A percentile compares a stretch with the other conserved stretches of the same genome.
Evolutionary conservation across 495 filamentous ascomycete species (phyloP).

Genomic region (Penicillium alfredii): DNA sequence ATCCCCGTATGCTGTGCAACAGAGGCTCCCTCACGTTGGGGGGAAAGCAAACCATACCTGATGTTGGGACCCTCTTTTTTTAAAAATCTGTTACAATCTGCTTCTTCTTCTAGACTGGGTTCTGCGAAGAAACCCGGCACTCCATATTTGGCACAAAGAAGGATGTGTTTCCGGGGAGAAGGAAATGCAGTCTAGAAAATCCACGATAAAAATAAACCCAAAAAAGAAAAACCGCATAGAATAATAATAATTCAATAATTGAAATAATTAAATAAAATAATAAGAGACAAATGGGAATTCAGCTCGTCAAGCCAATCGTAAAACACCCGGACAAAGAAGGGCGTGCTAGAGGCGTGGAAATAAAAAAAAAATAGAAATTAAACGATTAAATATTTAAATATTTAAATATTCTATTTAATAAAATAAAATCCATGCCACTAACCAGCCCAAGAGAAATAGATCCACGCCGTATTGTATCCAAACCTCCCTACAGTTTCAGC

Average conservation of each 20-base stretch:
- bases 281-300: background rate
- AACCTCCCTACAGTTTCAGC: slow-evolving; percentile 20
- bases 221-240: background rate
- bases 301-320: slow-evolving; percentile 2
- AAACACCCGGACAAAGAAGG: slow-evolving; percentile 1
- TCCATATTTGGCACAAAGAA: slow-evolving; percentile 20
- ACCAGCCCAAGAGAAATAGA: slow-evolving; percentile 8
- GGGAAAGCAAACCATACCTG: background rate
- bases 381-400: slow-evolving; percentile 6
- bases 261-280: background rate
- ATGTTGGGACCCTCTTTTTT: background rate
- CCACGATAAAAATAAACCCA: too few species aligned
- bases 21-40: background rate
- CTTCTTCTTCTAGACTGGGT: too few species aligned
- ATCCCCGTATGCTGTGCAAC: slow-evolving; percentile 14
- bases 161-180: too few species aligned
- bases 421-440: slow-evolving; percentile 6
- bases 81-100: background rate
- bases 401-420: slow-evolving; percentile 2
- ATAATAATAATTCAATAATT: background rate
- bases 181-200: too few species aligned
- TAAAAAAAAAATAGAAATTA: slow-evolving; percentile 10
- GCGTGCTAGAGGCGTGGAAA: too few species aligned
- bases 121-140: too few species aligned
- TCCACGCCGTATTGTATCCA: slow-evolving; percentile 11